These are phyloP conservation scores for Neurospora sublineolata DNA, from an alignment of 495 filamentous ascomycete genomes.

Conservation along the genomic window DNA sequence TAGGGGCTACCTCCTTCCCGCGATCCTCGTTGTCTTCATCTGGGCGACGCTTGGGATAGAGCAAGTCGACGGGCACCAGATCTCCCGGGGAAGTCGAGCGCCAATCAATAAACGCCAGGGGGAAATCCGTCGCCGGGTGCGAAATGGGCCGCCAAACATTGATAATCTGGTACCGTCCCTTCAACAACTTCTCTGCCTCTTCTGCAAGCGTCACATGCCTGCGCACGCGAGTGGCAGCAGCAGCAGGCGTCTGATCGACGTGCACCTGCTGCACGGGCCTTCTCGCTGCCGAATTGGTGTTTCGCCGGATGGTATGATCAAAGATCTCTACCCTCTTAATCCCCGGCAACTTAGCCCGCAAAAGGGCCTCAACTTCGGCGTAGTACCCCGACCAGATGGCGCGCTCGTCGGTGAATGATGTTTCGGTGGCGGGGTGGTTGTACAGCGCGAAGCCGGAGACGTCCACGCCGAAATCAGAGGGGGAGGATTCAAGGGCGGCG, in stretches of 20 bases:
- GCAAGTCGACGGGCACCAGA: conserved; percentile 54
- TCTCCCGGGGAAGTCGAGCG: conserved; percentile 49
- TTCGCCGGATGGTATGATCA: conserved; percentile 75
- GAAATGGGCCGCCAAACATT: conserved; percentile 75
- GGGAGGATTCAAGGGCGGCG: background rate
- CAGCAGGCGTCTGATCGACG: conserved; percentile 66
- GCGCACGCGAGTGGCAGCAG: conserved; percentile 51
- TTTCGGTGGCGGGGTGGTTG: conserved; percentile 29
- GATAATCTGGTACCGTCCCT: conserved; percentile 61
- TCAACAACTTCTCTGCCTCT: conserved; percentile 45
- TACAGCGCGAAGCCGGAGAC: conserved; percentile 30
- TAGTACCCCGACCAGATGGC: conserved; percentile 60
- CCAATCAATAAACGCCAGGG: conserved; percentile 61
- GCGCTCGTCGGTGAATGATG: conserved; percentile 49
- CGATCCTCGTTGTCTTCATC: conserved; percentile 25
- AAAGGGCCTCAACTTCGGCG: conserved; percentile 60
- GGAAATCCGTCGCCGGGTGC: conserved; percentile 53
- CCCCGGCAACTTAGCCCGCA: conserved; percentile 49
- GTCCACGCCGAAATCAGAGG: conserved; percentile 23
- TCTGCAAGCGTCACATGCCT: conserved; percentile 43
- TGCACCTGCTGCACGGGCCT: conserved; percentile 63
- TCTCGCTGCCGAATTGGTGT: conserved; percentile 38
- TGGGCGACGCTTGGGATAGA: conserved; percentile 54
- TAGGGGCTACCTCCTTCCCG: conserved; percentile 24
- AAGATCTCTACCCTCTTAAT: conserved; percentile 59